A percentile compares a stretch with the other conserved stretches of the same genome.
Evolutionary conservation across 352 stramenopile genomes (phyloP).

Genomic region (Phytophthora parvispora): DNA sequence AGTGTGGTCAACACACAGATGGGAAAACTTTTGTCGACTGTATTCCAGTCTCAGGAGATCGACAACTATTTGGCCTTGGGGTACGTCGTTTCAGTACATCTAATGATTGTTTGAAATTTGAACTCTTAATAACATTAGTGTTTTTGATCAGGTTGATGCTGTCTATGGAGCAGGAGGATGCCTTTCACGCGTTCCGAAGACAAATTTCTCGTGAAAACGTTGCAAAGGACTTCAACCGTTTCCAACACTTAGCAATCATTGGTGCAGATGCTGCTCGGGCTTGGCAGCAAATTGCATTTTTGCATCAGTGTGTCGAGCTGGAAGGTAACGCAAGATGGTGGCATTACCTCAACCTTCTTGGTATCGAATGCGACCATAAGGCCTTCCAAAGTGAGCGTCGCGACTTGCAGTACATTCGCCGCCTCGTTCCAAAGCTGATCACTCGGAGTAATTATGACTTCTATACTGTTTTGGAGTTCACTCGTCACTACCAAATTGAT

Average conservation of each 20-base stretch:
- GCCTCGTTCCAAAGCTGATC: slow-evolving; percentile 70
- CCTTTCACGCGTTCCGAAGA: slow-evolving; percentile 74
- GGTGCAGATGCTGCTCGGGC: slow-evolving; percentile 77
- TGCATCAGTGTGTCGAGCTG: slow-evolving; percentile 84
- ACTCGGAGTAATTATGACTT: slow-evolving; percentile 82
- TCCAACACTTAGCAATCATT: slow-evolving; percentile 80
- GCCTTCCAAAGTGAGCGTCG: slow-evolving; percentile 77
- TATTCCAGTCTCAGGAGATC: slow-evolving; percentile 79
- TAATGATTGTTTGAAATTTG: background rate
- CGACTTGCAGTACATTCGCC: slow-evolving; percentile 76
- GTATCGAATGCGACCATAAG: slow-evolving; percentile 83
- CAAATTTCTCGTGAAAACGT: slow-evolving; percentile 87
- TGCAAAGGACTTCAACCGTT: slow-evolving; percentile 83
- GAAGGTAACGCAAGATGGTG: slow-evolving; percentile 88
- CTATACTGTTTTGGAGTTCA: slow-evolving; percentile 86
- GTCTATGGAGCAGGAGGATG: slow-evolving; percentile 77
- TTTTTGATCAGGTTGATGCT: slow-evolving; percentile 65
- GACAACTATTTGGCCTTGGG: slow-evolving; percentile 76
- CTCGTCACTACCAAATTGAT: slow-evolving; percentile 87
- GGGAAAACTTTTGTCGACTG: slow-evolving; percentile 66
- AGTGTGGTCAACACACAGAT: slow-evolving; percentile 60
- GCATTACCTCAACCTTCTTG: slow-evolving; percentile 83
- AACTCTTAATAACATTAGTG: background rate
- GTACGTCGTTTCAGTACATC: slow-evolving; percentile 31
- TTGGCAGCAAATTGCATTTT: slow-evolving; percentile 85